Evolutionary conservation across 164 flowering plant genomes (phyloP), one percentile per base, ranked within the genome.

Genomic region (Litsea cubeba): DNA sequence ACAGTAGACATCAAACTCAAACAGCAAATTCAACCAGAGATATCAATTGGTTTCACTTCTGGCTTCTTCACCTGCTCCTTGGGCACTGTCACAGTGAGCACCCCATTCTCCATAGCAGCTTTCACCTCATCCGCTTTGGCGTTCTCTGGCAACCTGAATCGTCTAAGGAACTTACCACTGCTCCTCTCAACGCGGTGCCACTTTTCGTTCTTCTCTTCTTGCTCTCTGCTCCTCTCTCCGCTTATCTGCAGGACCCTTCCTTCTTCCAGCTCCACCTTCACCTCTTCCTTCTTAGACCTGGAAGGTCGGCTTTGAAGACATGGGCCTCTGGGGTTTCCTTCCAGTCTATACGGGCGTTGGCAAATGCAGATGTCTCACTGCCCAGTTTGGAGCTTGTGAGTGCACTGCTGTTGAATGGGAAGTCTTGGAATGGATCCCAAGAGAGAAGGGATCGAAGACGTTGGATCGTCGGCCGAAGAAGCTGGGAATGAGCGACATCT

Each of bases 21-120:
- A 30, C 5, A 30, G 0, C 35, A 30, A 30, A 30, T 7, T 77
- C 67, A 82, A 12, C 78, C 82, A 35, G 79, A 75, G 75, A 82
- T 82, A 2, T 82, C 76, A 71, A 82, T 71, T 15, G 76, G 28
- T 54, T 80, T 82, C 0, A 70, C 78, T 4, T 78, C 72, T 3
- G 78, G 49, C 75, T 77, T 82, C 72, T 77, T 77, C 35, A 75
- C 79, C 71, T 75, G 77, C 65, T 51, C 79, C 70, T 83, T 83
- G 11, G 84, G 84, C 5, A 84, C 81, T 32, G 83, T 81, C 62
- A 83, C 83, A 1, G 83, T 83, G 0, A 83, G 81, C 20, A 83
- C 83, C 3, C 83, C 85, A 24, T 74, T 77, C 77, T 80, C 82
- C 79, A 82, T 80, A 1, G 71, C 22, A 1, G 86, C 84, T 76